phyloP scores from a whole-genome alignment of 2,329 filamentous ascomycete species.

The Fusarium torreyae region DNA sequence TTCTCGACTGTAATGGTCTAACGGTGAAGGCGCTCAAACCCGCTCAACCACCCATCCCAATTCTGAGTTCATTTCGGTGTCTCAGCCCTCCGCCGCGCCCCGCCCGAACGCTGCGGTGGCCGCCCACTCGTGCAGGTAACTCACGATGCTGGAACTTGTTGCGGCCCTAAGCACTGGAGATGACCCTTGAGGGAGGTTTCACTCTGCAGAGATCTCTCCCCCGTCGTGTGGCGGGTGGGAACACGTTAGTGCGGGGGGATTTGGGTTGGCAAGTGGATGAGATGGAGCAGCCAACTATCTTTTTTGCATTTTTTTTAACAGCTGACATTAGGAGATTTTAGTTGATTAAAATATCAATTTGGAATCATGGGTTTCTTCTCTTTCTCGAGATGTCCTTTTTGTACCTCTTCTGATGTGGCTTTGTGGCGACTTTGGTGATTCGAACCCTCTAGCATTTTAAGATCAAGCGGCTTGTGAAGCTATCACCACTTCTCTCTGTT shows the following conservation, averaged over 20 bases:
- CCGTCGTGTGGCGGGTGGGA: slow-evolving; percentile 80
- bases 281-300: slow-evolving; percentile 70
- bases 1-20: slow-evolving; percentile 74
- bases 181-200: slow-evolving; percentile 78
- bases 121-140: slow-evolving; percentile 77
- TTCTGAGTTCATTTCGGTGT: slow-evolving; percentile 57
- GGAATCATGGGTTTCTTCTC: slow-evolving; percentile 1
- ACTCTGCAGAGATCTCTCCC: slow-evolving; percentile 81
- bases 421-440: neutral
- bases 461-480: slow-evolving; percentile 4
- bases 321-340: accelerated
- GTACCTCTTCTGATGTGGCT: neutral
- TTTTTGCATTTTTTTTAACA: slow-evolving; percentile 49
- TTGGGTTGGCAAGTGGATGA: slow-evolving; percentile 67
- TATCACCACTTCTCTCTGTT: slow-evolving; percentile 12
- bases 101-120: slow-evolving; percentile 78
- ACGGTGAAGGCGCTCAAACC: slow-evolving; percentile 71
- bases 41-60: slow-evolving; percentile 65
- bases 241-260: slow-evolving; percentile 72
- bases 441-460: slow-evolving; percentile 6
- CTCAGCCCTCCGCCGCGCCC: slow-evolving; percentile 71
- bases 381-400: neutral
- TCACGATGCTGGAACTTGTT: slow-evolving; percentile 69
- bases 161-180: slow-evolving; percentile 78
- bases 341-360: neutral